Evolutionary conservation across 2,329 filamentous ascomycete species (phyloP), one percentile per base, ranked within the genome.

Genomic region (Intubia oerlemansii): DNA sequence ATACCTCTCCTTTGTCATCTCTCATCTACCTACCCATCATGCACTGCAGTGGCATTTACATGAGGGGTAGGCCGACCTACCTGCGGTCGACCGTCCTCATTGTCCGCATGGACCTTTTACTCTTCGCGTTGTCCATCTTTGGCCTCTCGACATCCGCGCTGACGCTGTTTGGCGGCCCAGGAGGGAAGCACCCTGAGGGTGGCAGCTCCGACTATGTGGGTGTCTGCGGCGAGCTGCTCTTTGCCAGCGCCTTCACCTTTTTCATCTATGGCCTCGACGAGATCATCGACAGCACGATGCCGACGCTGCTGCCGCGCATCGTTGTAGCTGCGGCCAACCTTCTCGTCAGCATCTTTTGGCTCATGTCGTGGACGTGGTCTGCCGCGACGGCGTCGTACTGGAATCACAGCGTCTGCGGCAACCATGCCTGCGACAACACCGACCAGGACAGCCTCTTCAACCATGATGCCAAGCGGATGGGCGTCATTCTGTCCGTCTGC

Each of bases 161-260:
- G 17, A 16, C 24, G 12, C 24, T 25, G 10, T 25, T 16, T 16
- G n/a, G n/a, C n/a, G n/a, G n/a, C n/a, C n/a, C n/a, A n/a, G n/a
- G n/a, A n/a, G n/a, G n/a, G n/a, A n/a, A n/a, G n/a, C n/a, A n/a
- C n/a, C n/a, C n/a, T n/a, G n/a, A n/a, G n/a, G n/a, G n/a, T n/a
- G n/a, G n/a, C n/a, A n/a, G n/a, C n/a, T n/a, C n/a, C 12, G 41
- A 41, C 31, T 31, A 34, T 32, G 38, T 42, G 4, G 50, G 50
- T 4, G 46, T 51, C 5, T 45, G 47, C 3, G 52, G 49, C 20
- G 56, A 61, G 35, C 43, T 58, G 24, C 51, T 58, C 34, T 61
- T 60, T 32, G 49, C 56, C 20, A 17, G 44, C 28, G 47, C 56
- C 39, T 45, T 48, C 34, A 54, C 51, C 18, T 51, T 47, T 42